Percentiles rank a stretch among this genome's conserved stretches.
phyloP scores from a whole-genome alignment of 2,329 filamentous ascomycete species.

The Penicillium sp. region DNA sequence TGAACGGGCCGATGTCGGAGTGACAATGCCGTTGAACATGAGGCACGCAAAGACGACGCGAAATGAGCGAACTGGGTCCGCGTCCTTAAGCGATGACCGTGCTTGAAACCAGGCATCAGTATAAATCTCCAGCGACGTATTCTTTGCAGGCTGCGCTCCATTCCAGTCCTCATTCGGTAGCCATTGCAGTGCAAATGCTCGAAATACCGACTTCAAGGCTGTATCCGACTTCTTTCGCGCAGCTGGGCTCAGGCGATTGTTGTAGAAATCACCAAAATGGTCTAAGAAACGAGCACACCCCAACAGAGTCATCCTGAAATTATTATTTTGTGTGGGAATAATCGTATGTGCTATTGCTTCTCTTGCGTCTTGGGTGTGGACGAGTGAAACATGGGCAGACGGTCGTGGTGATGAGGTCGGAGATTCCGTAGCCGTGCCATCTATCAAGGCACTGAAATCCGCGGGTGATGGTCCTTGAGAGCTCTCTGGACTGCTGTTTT shows the following conservation, averaged over 20 bases:
- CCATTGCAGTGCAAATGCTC: slow-evolving; percentile 21
- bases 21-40: slow-evolving; percentile 22
- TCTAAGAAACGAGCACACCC: slow-evolving; percentile 23
- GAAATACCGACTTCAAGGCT: slow-evolving; percentile 18
- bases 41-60: slow-evolving; percentile 19
- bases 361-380: not conserved
- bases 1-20: slow-evolving; percentile 9
- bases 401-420: not conserved
- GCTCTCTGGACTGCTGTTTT: slow-evolving; percentile 1
- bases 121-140: slow-evolving; percentile 5
- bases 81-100: slow-evolving; percentile 6
- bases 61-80: slow-evolving; percentile 17
- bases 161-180: not conserved
- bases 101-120: slow-evolving; percentile 18
- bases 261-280: slow-evolving; percentile 23
- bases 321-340: not conserved
- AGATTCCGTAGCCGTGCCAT: not conserved
- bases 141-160: not conserved
- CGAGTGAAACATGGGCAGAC: not conserved
- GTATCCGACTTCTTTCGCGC: slow-evolving; percentile 17
- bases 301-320: slow-evolving; percentile 13
- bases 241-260: slow-evolving; percentile 11
- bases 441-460: not conserved
- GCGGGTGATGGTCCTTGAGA: not conserved
- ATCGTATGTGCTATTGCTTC: not conserved